A percentile compares a stretch with the other conserved stretches of the same genome.
These are phyloP conservation scores for Termitomyces sp. DNA, from an alignment of 1,284 basidiomycete genomes.

Conservation along the genomic window DNA sequence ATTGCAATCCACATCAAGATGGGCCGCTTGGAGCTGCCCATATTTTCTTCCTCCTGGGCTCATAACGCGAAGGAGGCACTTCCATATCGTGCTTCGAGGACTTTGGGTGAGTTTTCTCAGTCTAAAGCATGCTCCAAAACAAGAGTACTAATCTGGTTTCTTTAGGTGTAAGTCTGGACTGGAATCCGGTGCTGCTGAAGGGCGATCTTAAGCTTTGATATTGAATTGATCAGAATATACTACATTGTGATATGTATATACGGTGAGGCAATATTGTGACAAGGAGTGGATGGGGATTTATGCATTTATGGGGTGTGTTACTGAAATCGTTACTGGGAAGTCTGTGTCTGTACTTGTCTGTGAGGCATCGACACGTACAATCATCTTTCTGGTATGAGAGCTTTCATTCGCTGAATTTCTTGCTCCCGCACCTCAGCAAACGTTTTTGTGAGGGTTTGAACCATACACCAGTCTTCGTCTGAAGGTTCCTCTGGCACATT, in stretches of 20 bases:
- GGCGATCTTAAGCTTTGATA: too few species aligned
- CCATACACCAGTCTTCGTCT: not conserved
- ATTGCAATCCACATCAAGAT: not conserved
- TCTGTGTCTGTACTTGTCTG: too few species aligned
- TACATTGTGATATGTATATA: too few species aligned
- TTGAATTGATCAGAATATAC: too few species aligned
- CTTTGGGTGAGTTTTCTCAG: not conserved
- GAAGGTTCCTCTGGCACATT: not conserved
- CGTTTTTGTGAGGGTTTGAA: not conserved
- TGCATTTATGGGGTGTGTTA: too few species aligned
- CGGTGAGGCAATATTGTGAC: too few species aligned
- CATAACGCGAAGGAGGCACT: conserved; percentile 1
- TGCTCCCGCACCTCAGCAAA: not conserved
- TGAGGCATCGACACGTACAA: too few species aligned
- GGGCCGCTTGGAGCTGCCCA: not conserved
- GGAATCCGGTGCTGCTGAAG: too few species aligned
- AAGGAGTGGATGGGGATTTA: too few species aligned
- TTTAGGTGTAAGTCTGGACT: not conserved
- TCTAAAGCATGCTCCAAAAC: not conserved
- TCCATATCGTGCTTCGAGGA: not conserved
- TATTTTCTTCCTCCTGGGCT: conserved; percentile 8
- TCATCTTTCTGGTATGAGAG: too few species aligned
- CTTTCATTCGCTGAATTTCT: not conserved
- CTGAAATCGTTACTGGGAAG: too few species aligned
- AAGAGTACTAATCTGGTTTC: not conserved